Conservation (phyloP, 805 yeast genomes). For the Pichia pseudocactophila region DNA sequence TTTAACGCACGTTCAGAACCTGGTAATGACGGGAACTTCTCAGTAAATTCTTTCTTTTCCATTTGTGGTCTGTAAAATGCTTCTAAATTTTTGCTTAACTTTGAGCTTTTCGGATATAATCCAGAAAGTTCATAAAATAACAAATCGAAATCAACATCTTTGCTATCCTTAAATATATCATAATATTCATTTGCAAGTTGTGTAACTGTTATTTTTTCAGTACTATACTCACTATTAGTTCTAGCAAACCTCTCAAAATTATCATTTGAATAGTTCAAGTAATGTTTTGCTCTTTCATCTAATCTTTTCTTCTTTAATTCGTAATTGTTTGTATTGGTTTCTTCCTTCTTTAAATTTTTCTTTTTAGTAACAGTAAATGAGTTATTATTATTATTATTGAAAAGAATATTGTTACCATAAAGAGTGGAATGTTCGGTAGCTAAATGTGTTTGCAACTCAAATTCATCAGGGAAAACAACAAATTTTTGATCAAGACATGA, state of each 20-base stretch:
- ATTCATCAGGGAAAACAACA: constrained; percentile 81
- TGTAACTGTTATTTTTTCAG: constrained; percentile 37
- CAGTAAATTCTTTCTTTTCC: constrained; percentile 21
- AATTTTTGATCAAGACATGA: constrained; percentile 81
- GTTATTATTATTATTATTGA: constrained; percentile 30
- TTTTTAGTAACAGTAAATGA: constrained; percentile 45
- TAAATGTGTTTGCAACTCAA: constrained; percentile 85
- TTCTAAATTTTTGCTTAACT: constrained; percentile 33
- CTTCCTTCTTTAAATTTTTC: constrained; percentile 10
- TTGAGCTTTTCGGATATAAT: constrained; percentile 39
- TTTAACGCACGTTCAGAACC: constrained; percentile 14
- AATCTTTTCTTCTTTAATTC: constrained; percentile 49
- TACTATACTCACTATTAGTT: constrained; percentile 39
- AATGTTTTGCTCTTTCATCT: constrained; percentile 80
- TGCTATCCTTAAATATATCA: constrained; percentile 33
- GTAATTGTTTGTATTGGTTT: constrained; percentile 13
- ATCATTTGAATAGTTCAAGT: constrained; percentile 45
- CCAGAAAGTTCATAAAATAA: constrained; percentile 55
- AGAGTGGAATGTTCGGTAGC: constrained; percentile 53
- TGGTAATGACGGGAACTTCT: constrained; percentile 43
- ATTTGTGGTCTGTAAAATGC: constrained; percentile 21
- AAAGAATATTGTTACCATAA: constrained; percentile 32
- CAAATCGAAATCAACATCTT: constrained; percentile 43
- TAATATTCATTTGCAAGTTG: constrained; percentile 41
- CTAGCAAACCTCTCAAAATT: constrained; percentile 41